phyloP scores from a whole-genome alignment of 2,329 filamentous ascomycete genomes.

The Aspergillus melleus region DNA sequence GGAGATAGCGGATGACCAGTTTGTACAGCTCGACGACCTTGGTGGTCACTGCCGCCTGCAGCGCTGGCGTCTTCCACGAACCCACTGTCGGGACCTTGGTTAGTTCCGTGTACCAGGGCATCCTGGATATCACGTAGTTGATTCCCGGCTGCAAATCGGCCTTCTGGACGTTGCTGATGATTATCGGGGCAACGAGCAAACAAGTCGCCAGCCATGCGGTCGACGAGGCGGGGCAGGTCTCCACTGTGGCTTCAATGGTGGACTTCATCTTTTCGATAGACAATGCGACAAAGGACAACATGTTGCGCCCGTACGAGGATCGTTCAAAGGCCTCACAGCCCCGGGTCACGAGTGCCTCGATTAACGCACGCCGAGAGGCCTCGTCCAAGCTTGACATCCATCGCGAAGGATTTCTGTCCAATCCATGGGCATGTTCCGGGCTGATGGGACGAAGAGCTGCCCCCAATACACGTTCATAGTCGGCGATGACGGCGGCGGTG shows the following conservation, averaged over 20 bases:
- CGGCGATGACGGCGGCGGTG: not conserved
- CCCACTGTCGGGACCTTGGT: not conserved
- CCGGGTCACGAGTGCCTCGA: not conserved
- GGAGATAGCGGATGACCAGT: not conserved
- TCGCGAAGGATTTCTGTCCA: not conserved
- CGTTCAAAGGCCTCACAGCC: conserved; percentile 1
- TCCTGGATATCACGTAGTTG: conserved; percentile 1
- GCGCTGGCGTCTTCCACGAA: conserved; percentile 1
- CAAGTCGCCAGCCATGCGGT: not conserved
- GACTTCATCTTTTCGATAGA: conserved; percentile 3
- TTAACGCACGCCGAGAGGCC: not conserved
- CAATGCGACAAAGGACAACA: not conserved
- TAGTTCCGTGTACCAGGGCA: conserved; percentile 1
- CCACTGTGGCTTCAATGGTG: not conserved
- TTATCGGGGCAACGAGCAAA: not conserved
- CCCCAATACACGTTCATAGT: not conserved
- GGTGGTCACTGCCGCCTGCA: not conserved
- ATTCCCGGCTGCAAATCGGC: not conserved
- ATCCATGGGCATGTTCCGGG: not conserved
- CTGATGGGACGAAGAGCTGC: conserved; percentile 3
- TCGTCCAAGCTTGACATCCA: not conserved
- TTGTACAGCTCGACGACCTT: not conserved
- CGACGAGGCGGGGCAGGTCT: conserved; percentile 1
- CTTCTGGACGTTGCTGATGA: not conserved
- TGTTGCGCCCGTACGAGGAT: conserved; percentile 1